phyloP scores from a whole-genome alignment of 2,329 filamentous ascomycete genomes.

The Beauveria bassiana region DNA sequence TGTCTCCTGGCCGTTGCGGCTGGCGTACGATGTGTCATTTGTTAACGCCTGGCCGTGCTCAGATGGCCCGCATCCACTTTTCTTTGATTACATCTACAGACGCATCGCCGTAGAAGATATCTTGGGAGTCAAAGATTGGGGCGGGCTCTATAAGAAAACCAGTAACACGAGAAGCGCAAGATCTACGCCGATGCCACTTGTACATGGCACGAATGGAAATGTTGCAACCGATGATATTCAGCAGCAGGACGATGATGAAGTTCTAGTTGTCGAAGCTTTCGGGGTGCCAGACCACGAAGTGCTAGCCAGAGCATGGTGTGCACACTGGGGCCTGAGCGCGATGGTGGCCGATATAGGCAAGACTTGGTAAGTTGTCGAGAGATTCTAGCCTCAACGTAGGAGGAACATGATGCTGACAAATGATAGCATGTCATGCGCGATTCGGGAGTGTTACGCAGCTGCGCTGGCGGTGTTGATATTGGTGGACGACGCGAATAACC shows the following conservation, averaged over 20 bases:
- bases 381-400: too few relatives aligned
- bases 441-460: constrained; percentile 68
- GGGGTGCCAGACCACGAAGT: constrained; percentile 70
- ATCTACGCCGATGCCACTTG: constrained; percentile 27
- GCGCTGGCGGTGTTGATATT: constrained; percentile 66
- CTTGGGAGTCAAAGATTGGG: constrained; percentile 60
- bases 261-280: constrained; percentile 65
- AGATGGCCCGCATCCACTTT: constrained; percentile 59
- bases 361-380: constrained; percentile 47
- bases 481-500: constrained; percentile 36
- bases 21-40: constrained; percentile 59
- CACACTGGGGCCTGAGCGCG: constrained; percentile 65
- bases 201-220: constrained; percentile 16
- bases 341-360: constrained; percentile 60
- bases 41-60: constrained; percentile 58
- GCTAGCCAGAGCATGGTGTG: constrained; percentile 68
- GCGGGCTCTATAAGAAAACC: constrained; percentile 30
- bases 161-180: constrained; percentile 22
- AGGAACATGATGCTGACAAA: background rate
- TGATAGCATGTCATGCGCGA: constrained; percentile 61
- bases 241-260: constrained; percentile 51
- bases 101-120: constrained; percentile 56
- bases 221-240: constrained; percentile 19
- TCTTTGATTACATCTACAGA: constrained; percentile 61
- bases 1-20: constrained; percentile 53